Evolutionary conservation across 108 stramenopile species (phyloP), one percentile per base, ranked within the genome.

Genomic region (Cyclotella cryptica): DNA sequence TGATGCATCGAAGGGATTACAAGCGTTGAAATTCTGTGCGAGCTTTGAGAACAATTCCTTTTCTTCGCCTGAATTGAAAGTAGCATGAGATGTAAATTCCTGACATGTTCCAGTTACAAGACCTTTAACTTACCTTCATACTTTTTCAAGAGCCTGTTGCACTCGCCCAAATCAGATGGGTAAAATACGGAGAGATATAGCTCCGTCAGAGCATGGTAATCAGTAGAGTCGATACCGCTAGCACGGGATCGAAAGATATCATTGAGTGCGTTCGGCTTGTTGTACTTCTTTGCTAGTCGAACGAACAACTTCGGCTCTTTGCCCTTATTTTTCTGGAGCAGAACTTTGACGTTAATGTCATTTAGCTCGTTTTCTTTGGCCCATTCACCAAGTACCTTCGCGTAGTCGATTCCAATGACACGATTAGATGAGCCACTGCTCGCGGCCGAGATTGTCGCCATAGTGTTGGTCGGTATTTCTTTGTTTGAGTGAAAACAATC

Each of bases 201-300:
- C 69, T 69, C 40, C 5, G 52, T 54, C 10, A 69, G 2, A 13
- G 4, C 26, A 42, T 30, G 69, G 26, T 69, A 54, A 15, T 69
- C 28, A 10, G n/a, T 54, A 9, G 21, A 11, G 3, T 69, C 28
- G 28, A 69, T 30, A 21, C 27, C 43, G 21, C 53, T 14, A 10
- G 53, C 19, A 11, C 10, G 69, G 19, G 69, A n/a, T 42, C 14
- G 35, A 42, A 69, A 69, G 27, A 69, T 35, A 3, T 39, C 69
- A 15, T 69, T 69, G n/a, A 69, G 54, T 42, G 69, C 42, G 69
- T 69, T 69, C 17, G 69, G 69, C 27, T 53, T 53, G 29, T 69
- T 39, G 52, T 69, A 30, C 26, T 55, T 24, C 21, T 53, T 69
- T 39, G 69, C 69, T 15, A 69, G 29, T 40, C 18, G 8, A 10